Base-by-base conservation (phyloP, 331 rosid species). In the Saraca asoca region DNA sequence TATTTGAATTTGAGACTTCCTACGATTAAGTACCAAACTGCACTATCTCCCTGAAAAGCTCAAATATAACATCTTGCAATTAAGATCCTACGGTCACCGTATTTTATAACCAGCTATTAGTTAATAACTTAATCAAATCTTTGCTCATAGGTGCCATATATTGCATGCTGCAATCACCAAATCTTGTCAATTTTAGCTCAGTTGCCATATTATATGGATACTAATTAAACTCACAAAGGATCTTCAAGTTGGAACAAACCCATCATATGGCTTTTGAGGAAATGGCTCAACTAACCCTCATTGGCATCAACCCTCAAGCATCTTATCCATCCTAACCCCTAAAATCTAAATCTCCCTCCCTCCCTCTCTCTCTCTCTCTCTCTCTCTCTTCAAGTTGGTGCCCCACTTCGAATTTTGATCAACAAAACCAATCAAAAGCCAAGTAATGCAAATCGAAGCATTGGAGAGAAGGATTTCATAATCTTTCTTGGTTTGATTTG, bases 381-480 rank as follows among this genome's bases (percentile, higher is more conserved):
- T 49, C 43, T 24, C 46, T 8, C 12, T 17, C 2, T 69, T 55
- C 2, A 17, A 57, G 87, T 83, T 70, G 96, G 80, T 79, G 76
- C 67, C 84, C 87, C 82, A 81, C 86, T 51, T 72, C 62, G 68
- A 76, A 65, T 77, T 85, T 76, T 58, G 71, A 80, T 70, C 45
- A 77, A 75, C 90, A 70, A 82, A 80, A 51, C 60, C 50, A 2
- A 59, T 68, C 50, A 66, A 17, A 59, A 69, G n/a, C 59, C 51
- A 55, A 56, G 9, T 34, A n/a, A 2, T 11, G 69, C 29, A 51
- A 54, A 7, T 24, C 48, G 49, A 53, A 66, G 44, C 19, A 48
- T 69, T 50, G 14, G 49, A 29, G 57, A 44, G 55, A 56, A 19
- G 38, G 14, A 24, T 46, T 31, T 7, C 58, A 31, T 66, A 72